Percentiles rank a stretch among this genome's conserved stretches.
phyloP scores from a whole-genome alignment of 1,284 basidiomycete species.

The Ceratorhiza oryzae-sativae region DNA sequence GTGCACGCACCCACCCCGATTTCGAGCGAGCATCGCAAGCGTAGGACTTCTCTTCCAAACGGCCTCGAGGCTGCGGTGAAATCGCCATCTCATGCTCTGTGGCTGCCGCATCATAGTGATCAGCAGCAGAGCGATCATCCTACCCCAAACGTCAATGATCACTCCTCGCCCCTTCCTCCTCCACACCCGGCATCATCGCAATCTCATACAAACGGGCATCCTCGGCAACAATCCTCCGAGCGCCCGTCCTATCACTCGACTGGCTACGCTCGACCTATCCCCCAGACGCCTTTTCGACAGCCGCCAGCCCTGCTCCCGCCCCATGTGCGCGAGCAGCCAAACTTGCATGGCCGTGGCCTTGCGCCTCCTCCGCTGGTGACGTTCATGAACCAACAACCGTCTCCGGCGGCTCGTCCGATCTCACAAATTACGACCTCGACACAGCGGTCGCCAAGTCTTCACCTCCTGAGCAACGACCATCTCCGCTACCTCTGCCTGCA shows the following conservation, averaged over 20 bases:
- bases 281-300: conserved; percentile 1
- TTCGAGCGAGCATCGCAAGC: conserved; percentile 14
- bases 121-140: conserved; percentile 3
- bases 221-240: not conserved
- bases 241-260: not conserved
- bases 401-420: not conserved
- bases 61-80: conserved; percentile 37
- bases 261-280: not conserved
- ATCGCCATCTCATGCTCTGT: conserved; percentile 32
- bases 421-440: conserved; percentile 27
- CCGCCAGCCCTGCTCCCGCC: conserved; percentile 19
- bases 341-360: not conserved
- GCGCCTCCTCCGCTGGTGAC: conserved; percentile 1
- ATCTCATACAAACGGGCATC: not conserved
- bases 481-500: conserved; percentile 5
- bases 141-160: not conserved
- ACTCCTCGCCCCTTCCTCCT: not conserved
- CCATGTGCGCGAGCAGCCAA: conserved; percentile 25
- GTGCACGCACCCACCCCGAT: conserved; percentile 29
- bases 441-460: conserved; percentile 26
- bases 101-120: conserved; percentile 21
- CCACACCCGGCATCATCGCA: not conserved
- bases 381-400: conserved; percentile 3
- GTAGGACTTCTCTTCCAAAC: conserved; percentile 25
- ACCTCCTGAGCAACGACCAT: conserved; percentile 17